These are phyloP conservation scores for Candida schatavii DNA, from an alignment of 805 yeast species.

Conservation along the genomic window DNA sequence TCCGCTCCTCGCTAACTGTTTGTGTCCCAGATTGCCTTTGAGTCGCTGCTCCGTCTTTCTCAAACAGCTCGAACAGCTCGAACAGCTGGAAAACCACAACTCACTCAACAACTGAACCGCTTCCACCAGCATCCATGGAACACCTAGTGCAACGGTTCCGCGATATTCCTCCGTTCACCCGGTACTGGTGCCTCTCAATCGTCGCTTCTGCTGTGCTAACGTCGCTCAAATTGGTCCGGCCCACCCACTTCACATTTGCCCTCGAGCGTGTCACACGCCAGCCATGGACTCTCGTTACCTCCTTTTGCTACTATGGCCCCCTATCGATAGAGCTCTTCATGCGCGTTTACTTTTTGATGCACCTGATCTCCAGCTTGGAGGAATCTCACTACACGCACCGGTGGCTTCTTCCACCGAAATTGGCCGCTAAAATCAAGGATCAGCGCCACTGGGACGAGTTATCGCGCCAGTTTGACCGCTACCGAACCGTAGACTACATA, in stretches of 20 bases:
- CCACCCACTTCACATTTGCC: conserved; percentile 18
- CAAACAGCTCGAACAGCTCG: no score
- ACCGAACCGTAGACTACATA: conserved; percentile 26
- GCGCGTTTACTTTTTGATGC: conserved; percentile 15
- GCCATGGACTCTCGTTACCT: conserved; percentile 37
- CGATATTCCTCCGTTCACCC: conserved; percentile 20
- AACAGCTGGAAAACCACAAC: no score
- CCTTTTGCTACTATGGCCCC: conserved; percentile 32
- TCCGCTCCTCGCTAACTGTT: no score
- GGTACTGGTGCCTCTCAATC: conserved; percentile 27
- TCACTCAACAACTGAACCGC: no score
- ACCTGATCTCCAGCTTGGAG: conserved; percentile 24
- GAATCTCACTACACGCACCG: conserved; percentile 15
- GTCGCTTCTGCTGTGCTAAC: conserved; percentile 18
- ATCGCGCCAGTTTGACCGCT: not conserved
- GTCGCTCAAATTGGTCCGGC: conserved; percentile 17
- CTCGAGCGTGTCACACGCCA: conserved; percentile 28
- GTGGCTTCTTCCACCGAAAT: conserved; percentile 20
- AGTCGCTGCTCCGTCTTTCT: no score
- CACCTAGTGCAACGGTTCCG: conserved; percentile 11
- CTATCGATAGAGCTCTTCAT: conserved; percentile 21
- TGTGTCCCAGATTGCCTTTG: no score
- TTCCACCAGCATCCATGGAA: no score
- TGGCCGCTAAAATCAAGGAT: conserved; percentile 10
- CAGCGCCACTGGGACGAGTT: conserved; percentile 7